Percentiles rank a stretch among this genome's conserved stretches.
Conservation (phyloP, 192 early-diverging fungal genomes). For the Coemansia sp. region DNA sequence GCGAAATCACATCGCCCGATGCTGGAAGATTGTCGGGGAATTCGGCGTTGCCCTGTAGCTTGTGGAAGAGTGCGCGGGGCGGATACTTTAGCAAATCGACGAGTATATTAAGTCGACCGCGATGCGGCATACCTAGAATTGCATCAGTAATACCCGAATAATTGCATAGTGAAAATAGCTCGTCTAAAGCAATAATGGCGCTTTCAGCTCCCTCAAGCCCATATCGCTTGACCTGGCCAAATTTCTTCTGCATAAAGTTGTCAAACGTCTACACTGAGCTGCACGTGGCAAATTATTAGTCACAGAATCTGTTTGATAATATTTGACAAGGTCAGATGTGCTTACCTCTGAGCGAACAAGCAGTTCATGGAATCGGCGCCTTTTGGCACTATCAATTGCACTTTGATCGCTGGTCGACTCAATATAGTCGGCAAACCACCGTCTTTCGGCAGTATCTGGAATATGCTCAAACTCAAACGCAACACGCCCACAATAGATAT, state of each 20-base stretch:
- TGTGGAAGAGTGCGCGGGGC: constrained; percentile 83
- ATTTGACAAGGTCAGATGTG: constrained; percentile 27
- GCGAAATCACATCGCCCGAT: constrained; percentile 89
- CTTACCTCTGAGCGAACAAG: constrained; percentile 70
- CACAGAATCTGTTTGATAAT: neutral
- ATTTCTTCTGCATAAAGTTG: constrained; percentile 97
- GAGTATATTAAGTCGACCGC: constrained; percentile 91
- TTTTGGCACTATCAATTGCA: constrained; percentile 44
- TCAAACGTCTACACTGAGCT: constrained; percentile 73
- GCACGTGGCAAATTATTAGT: neutral
- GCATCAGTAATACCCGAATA: constrained; percentile 75
- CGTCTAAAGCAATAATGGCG: constrained; percentile 89
- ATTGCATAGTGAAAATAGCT: constrained; percentile 67
- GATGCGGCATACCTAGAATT: constrained; percentile 95
- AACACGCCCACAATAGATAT: constrained; percentile 76
- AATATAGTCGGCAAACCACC: constrained; percentile 86
- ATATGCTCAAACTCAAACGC: constrained; percentile 96
- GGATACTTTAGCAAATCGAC: constrained; percentile 83
- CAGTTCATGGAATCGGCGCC: constrained; percentile 74
- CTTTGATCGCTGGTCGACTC: constrained; percentile 56
- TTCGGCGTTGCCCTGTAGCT: constrained; percentile 92
- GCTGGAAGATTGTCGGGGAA: constrained; percentile 76
- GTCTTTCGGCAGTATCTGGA: constrained; percentile 77
- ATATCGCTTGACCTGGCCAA: constrained; percentile 94
- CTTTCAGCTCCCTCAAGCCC: constrained; percentile 95